These are phyloP conservation scores for Usnea hakonensis DNA, from an alignment of 495 filamentous ascomycete genomes.

Conservation along the genomic window DNA sequence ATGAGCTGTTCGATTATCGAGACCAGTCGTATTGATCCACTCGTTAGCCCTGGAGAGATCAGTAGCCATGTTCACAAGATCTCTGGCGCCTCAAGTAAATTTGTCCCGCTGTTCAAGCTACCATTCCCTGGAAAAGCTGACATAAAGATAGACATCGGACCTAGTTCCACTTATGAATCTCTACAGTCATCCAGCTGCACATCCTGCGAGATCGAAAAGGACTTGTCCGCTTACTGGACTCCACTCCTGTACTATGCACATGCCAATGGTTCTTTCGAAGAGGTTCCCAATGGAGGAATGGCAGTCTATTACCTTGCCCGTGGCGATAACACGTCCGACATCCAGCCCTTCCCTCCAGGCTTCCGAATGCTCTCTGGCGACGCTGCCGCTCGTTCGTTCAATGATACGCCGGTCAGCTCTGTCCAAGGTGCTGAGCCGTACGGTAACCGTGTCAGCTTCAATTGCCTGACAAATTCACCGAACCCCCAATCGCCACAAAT, in stretches of 20 bases:
- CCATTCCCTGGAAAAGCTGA: slow-evolving; percentile 17
- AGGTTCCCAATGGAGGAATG: slow-evolving; percentile 35
- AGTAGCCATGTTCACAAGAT: slow-evolving; percentile 31
- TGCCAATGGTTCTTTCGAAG: slow-evolving; percentile 34
- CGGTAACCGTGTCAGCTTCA: slow-evolving; percentile 35
- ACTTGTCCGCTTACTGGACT: slow-evolving; percentile 65
- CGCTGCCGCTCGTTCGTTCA: slow-evolving; percentile 30
- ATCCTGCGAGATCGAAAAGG: slow-evolving; percentile 54
- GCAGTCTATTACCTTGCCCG: slow-evolving; percentile 40
- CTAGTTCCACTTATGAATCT: slow-evolving; percentile 38
- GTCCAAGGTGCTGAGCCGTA: slow-evolving; percentile 24
- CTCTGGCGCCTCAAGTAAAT: slow-evolving; percentile 25
- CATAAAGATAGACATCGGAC: slow-evolving; percentile 36
- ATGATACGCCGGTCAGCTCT: slow-evolving; percentile 27
- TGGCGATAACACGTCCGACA: slow-evolving; percentile 29
- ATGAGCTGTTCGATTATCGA: slow-evolving; percentile 32
- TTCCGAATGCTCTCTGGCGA: slow-evolving; percentile 40
- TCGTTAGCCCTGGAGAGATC: slow-evolving; percentile 28
- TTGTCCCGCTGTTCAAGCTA: not conserved
- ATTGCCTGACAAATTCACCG: slow-evolving; percentile 25
- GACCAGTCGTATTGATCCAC: slow-evolving; percentile 32
- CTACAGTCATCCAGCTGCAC: slow-evolving; percentile 51
- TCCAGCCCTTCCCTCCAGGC: slow-evolving; percentile 37
- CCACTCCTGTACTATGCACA: slow-evolving; percentile 58
- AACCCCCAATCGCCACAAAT: slow-evolving; percentile 20